A percentile compares a stretch with the other conserved stretches of the same genome.
Evolutionary conservation across 495 filamentous ascomycete genomes (phyloP).

Genomic region (Staphylotrichum longicolle): DNA sequence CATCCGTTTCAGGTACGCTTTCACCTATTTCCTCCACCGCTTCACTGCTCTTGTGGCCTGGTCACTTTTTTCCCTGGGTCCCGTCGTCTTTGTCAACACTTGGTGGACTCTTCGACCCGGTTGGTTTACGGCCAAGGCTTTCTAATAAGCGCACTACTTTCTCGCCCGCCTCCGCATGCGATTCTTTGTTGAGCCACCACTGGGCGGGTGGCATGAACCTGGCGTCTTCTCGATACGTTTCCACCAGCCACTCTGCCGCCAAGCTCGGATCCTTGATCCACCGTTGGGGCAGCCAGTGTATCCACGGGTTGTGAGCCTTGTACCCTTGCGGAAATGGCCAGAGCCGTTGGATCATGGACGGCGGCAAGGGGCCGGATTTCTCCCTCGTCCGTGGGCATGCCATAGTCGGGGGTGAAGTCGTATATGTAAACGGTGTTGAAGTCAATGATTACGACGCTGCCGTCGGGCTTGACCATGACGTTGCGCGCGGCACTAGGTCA

Average conservation of each 20-base stretch:
- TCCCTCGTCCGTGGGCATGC: background rate
- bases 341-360: background rate
- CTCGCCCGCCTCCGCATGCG: background rate
- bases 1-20: too few relatives aligned
- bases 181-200: background rate
- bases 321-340: background rate
- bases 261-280: background rate
- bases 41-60: too few relatives aligned
- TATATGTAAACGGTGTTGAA: slow-evolving; percentile 8
- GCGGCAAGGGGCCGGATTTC: background rate
- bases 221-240: background rate
- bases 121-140: slow-evolving; percentile 4
- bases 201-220: background rate
- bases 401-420: background rate
- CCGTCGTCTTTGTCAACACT: too few relatives aligned
- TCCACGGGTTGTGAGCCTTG: background rate
- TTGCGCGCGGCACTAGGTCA: background rate
- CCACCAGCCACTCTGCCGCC: slow-evolving; percentile 2
- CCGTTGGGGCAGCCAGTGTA: background rate
- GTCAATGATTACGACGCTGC: slow-evolving; percentile 6
- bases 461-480: slow-evolving; percentile 11
- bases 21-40: too few relatives aligned
- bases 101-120: too few relatives aligned
- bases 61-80: too few relatives aligned
- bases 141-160: background rate